Conservation (phyloP, 1,284 basidiomycete species). For the Heterobasidion occidentale region DNA sequence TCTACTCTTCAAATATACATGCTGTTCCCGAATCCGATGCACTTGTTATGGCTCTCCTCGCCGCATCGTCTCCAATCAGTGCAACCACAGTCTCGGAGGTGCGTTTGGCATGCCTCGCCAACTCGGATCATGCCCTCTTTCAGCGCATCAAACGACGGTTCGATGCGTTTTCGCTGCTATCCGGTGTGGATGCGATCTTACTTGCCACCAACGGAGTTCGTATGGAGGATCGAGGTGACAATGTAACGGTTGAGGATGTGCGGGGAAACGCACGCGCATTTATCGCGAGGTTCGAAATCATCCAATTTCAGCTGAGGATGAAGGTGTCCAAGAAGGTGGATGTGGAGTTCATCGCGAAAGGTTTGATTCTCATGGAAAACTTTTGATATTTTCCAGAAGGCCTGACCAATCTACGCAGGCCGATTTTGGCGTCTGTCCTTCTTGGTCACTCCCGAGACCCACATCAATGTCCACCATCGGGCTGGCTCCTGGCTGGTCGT, state of each 20-base stretch:
- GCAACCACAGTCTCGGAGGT: constrained; percentile 44
- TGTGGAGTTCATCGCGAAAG: constrained; percentile 62
- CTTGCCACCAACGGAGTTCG: constrained; percentile 29
- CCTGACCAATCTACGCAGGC: constrained; percentile 25
- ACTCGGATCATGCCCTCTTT: constrained; percentile 55
- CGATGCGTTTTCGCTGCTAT: constrained; percentile 38
- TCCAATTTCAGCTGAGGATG: constrained; percentile 65
- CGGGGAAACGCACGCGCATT: constrained; percentile 42
- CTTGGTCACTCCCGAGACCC: constrained; percentile 16
- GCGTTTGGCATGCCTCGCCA: constrained; percentile 54
- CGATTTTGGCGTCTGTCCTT: constrained; percentile 59
- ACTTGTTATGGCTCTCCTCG: constrained; percentile 43
- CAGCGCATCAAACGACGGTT: constrained; percentile 43
- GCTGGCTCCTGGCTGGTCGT: constrained; percentile 47
- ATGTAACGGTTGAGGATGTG: constrained; percentile 40
- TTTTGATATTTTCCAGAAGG: not conserved
- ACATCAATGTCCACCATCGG: constrained; percentile 12
- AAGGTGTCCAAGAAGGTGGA: constrained; percentile 44
- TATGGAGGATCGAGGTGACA: constrained; percentile 36
- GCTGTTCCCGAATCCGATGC: constrained; percentile 25
- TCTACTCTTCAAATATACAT: not conserved
- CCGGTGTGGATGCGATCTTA: constrained; percentile 49
- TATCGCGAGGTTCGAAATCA: constrained; percentile 42
- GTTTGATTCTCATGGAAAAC: constrained; percentile 26
- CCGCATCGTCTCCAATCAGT: constrained; percentile 45